Evolutionary conservation across 148 eudicot genomes (phyloP).

Genomic region (Amaranthus cruentus): DNA sequence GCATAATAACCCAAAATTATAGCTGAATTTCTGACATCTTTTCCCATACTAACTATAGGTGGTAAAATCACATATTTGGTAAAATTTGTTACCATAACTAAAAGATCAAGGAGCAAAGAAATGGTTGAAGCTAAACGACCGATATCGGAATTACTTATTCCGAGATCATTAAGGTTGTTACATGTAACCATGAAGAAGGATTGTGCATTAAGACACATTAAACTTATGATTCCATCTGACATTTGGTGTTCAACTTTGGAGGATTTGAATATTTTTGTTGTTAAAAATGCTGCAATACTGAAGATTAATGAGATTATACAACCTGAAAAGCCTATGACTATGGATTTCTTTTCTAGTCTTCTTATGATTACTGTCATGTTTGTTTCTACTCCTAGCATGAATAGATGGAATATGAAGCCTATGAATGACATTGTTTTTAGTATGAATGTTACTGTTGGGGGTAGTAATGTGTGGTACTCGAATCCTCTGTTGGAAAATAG

Average conservation of each 20-base stretch:
- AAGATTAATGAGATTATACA: not conserved
- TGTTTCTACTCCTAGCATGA: constrained; percentile 23
- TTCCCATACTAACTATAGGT: not conserved
- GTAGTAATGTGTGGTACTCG: not conserved
- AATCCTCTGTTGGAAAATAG: not conserved
- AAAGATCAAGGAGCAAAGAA: not conserved
- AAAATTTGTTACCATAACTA: not conserved
- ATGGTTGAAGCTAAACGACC: constrained; percentile 17
- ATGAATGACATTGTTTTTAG: constrained; percentile 13
- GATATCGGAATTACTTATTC: constrained; percentile 14
- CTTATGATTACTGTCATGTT: constrained; percentile 11
- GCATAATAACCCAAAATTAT: not conserved
- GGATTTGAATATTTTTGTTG: not conserved
- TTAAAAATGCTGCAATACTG: not conserved
- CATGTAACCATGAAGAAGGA: constrained; percentile 25
- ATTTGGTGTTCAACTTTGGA: not conserved
- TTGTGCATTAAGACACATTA: constrained; percentile 6
- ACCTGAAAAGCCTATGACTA: constrained; percentile 10
- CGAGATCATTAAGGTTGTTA: constrained; percentile 26
- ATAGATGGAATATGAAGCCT: constrained; percentile 17
- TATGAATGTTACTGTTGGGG: constrained; percentile 7
- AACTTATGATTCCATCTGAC: no score
- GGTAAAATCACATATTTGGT: not conserved
- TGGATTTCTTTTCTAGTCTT: not conserved
- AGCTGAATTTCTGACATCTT: not conserved